phyloP scores from a whole-genome alignment of 352 stramenopile genomes.

The Nannochloropsis limnetica region DNA sequence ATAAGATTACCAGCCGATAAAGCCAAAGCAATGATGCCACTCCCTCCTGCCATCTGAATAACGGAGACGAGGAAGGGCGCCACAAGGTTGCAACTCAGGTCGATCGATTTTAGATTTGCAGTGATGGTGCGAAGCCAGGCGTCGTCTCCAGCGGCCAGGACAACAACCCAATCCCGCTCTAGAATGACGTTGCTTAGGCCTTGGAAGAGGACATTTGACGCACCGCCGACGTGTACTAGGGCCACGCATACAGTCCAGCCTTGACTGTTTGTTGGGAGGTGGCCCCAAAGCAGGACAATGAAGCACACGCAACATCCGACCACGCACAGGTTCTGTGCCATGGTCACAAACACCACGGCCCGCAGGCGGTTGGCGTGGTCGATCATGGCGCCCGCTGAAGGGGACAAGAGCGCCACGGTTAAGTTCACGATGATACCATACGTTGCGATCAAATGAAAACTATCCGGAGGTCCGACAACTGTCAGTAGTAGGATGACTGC shows the following conservation, averaged over 20 bases:
- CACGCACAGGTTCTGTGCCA: neutral
- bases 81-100: neutral
- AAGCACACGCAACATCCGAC: constrained; percentile 12
- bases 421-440: constrained; percentile 4
- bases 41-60: neutral
- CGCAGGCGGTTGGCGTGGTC: neutral
- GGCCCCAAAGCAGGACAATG: neutral
- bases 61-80: neutral
- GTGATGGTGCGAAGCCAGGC: constrained; percentile 4
- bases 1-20: neutral
- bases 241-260: neutral
- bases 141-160: neutral
- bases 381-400: neutral
- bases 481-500: neutral
- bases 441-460: neutral
- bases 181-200: constrained; percentile 20
- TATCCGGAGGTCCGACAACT: neutral
- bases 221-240: neutral
- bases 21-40: neutral
- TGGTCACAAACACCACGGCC: constrained; percentile 1
- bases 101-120: constrained; percentile 12
- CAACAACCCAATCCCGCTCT: constrained; percentile 2
- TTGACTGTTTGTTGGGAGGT: neutral
- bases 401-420: neutral
- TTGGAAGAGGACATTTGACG: neutral